phyloP scores from a whole-genome alignment of 108 stramenopile genomes.

The Aurantiochytrium sp. region DNA sequence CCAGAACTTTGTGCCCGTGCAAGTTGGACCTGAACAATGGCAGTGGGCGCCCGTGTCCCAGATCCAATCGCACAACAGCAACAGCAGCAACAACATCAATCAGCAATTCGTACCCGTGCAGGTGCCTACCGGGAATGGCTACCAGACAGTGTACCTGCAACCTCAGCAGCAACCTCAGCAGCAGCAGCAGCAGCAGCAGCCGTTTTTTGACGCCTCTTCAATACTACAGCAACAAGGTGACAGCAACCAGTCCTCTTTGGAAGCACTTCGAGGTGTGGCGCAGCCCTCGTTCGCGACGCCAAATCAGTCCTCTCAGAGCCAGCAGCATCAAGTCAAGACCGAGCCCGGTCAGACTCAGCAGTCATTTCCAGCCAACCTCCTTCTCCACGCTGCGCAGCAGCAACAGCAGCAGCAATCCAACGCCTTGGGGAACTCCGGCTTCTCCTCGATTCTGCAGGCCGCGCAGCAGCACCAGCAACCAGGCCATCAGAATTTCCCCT shows the following conservation, averaged over 20 bases:
- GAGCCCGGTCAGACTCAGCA: no score
- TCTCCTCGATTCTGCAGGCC: no score
- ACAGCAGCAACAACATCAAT: background rate
- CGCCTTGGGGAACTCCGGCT: no score
- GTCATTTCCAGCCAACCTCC: background rate
- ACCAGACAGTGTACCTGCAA: slow-evolving; percentile 5
- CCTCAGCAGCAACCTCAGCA: background rate
- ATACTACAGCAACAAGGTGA: background rate
- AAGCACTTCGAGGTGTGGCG: no score
- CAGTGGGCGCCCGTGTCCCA: slow-evolving; percentile 7
- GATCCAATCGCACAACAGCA: slow-evolving; percentile 20
- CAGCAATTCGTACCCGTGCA: slow-evolving; percentile 37
- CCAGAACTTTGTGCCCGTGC: slow-evolving; percentile 3
- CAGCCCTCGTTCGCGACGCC: no score
- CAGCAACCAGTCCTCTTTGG: no score
- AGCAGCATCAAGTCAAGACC: no score
- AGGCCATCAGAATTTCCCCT: no score
- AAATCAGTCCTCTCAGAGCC: no score
- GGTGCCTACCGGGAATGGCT: slow-evolving; percentile 32
- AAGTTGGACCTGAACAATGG: background rate
- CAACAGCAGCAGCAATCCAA: background rate
- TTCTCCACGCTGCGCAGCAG: background rate
- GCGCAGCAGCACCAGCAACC: no score
- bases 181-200: background rate
- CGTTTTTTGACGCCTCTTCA: background rate